Conservation (phyloP, 2,329 filamentous ascomycete genomes). For the Fusarium paranaense region DNA sequence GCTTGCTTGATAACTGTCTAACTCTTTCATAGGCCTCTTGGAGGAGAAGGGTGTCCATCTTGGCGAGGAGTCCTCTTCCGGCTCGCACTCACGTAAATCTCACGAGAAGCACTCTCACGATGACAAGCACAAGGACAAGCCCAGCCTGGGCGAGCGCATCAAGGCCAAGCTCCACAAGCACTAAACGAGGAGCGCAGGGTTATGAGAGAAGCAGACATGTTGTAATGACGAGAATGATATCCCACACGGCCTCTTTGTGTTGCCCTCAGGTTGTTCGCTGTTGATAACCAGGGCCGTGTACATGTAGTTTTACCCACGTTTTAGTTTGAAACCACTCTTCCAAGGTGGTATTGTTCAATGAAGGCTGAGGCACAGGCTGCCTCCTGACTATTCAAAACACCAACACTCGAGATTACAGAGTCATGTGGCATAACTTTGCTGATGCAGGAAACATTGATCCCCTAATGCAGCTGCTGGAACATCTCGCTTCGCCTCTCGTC, state of each 20-base stretch:
- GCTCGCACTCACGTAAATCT: slow-evolving; percentile 1
- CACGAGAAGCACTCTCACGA: slow-evolving; percentile 31
- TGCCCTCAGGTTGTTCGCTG: neutral
- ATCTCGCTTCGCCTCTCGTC: neutral
- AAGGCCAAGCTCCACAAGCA: slow-evolving; percentile 75
- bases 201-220: neutral
- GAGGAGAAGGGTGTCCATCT: slow-evolving; percentile 48
- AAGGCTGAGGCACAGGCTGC: neutral
- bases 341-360: neutral
- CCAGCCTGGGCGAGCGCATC: slow-evolving; percentile 71
- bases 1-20: neutral
- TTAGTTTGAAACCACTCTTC: neutral
- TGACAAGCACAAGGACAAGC: slow-evolving; percentile 55
- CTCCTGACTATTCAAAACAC: neutral
- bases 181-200: slow-evolving; percentile 32
- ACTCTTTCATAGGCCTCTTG: slow-evolving; percentile 46
- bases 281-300: neutral
- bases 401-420: neutral
- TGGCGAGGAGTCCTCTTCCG: slow-evolving; percentile 17
- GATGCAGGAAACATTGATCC: neutral
- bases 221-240: slow-evolving; percentile 35
- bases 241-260: slow-evolving; percentile 14
- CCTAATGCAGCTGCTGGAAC: neutral
- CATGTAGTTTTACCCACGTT: neutral
- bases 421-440: neutral